A percentile compares a stretch with the other conserved stretches of the same genome.
Conservation (phyloP, 202 grass and related monocot genomes). For the Setaria italica region DNA sequence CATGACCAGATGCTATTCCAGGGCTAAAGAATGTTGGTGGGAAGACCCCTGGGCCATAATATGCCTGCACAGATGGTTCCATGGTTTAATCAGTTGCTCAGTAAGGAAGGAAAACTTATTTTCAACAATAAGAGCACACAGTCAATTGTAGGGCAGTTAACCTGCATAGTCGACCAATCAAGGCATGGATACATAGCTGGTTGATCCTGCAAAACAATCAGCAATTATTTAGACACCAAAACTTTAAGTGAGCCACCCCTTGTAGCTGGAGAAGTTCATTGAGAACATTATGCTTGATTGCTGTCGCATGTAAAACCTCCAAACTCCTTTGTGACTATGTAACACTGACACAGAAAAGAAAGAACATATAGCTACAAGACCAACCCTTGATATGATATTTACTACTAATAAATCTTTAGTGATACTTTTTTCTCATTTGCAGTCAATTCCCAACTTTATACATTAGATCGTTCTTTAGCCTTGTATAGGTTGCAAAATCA, state of each 20-base stretch:
- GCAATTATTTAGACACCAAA: constrained; percentile 32
- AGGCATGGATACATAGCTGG: constrained; percentile 44
- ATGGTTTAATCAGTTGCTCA: constrained; percentile 3
- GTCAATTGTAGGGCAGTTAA: neutral
- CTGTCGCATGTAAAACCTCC: neutral
- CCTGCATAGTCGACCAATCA: constrained; percentile 58
- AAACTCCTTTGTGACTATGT: neutral
- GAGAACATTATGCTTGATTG: constrained; percentile 3
- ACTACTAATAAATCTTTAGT: neutral
- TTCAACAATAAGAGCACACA: constrained; percentile 16
- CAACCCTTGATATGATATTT: neutral
- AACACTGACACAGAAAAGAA: neutral
- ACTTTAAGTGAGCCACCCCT: neutral
- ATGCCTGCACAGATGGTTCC: constrained; percentile 59
- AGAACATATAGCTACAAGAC: neutral
- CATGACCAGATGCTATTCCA: constrained; percentile 56
- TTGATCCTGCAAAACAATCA: constrained; percentile 52
- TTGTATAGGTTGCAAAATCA: neutral
- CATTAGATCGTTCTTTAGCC: neutral
- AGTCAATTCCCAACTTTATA: neutral
- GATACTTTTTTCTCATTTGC: neutral
- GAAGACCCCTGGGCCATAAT: constrained; percentile 77
- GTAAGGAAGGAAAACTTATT: neutral
- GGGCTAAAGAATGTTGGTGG: constrained; percentile 65
- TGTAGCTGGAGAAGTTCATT: neutral